Base-by-base conservation (phyloP, 1,284 basidiomycete species). In the Tilletiaria anomala region DNA sequence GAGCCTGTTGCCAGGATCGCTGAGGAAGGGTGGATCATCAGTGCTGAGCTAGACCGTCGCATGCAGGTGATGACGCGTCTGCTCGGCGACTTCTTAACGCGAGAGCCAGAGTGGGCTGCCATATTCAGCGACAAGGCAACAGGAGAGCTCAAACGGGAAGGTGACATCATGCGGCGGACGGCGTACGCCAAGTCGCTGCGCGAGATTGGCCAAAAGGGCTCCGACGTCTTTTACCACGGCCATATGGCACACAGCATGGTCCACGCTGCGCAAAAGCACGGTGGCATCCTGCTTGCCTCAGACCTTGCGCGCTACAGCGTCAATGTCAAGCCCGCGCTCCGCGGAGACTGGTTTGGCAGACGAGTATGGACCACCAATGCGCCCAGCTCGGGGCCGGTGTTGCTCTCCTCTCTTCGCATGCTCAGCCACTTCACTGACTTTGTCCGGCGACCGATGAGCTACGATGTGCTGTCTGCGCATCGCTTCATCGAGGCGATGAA, bases 281-380 rank as follows among this genome's bases (percentile, higher is more conserved):
- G 53, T 15, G 65, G 65, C n/a, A 60, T 63, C 42, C 51, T 64
- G 46, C 56, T 53, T 20, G 29, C 44, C 12, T 32, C 51, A 0
- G 64, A 65, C 32, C 43, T 67, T 2, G 45, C 41, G 17, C 42
- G 49, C 20, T 66, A 65, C 47, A 44, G 39, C 10, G 64, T 50
- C 18, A 32, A 32, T 8, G 29, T 26, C 16, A 50, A 49, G 1
- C 36, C 51, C 17, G 42, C 46, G 18, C 48, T 53, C 53, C 50
- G 56, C 82, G 83, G 3, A 77, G 74, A 0, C 96, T 84, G 68
- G 73, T 73, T 19, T 78, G 78, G 33, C 76, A 78, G 26, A 50
- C 50, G 35, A 43, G 26, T 65, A 21, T 64, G 49, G 32, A 53
- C 54, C 3, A 61, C 56, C 12, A 48, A 52, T 0, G 65, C 66